Percentiles rank a stretch among this genome's conserved stretches.
Conservation (phyloP, 257 asterid genomes). For the Nicotiana otophora region DNA sequence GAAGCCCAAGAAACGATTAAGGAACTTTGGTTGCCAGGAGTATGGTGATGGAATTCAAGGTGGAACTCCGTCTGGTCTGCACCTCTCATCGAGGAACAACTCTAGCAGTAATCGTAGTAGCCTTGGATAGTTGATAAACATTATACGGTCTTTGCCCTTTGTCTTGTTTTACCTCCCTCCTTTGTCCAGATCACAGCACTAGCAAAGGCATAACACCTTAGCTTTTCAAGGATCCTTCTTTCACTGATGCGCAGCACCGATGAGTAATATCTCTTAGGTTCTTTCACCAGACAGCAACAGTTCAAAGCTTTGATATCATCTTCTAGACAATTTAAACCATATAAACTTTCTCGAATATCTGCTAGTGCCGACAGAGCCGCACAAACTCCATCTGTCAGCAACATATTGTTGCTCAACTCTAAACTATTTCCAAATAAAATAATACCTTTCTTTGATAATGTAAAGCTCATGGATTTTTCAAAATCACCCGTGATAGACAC, state of each 20-base stretch:
- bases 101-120: background rate
- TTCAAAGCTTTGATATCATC: slow-evolving; percentile 44
- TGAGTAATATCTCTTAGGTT: slow-evolving; percentile 53
- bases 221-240: slow-evolving; percentile 71
- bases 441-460: slow-evolving; percentile 19
- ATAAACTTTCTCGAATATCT: slow-evolving; percentile 65
- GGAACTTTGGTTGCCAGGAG: slow-evolving; percentile 5
- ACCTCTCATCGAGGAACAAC: slow-evolving; percentile 1
- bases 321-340: slow-evolving; percentile 49
- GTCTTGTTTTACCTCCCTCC: background rate
- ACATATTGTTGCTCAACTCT: slow-evolving; percentile 32
- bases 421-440: slow-evolving; percentile 22
- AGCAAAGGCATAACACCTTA: slow-evolving; percentile 45
- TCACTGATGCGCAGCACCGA: slow-evolving; percentile 71
- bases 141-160: background rate
- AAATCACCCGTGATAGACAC: slow-evolving; percentile 22
- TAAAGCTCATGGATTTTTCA: slow-evolving; percentile 12
- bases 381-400: slow-evolving; percentile 49
- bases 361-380: slow-evolving; percentile 59
- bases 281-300: slow-evolving; percentile 29
- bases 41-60: too few species aligned
- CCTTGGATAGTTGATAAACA: background rate
- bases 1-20: background rate
- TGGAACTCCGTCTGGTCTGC: background rate
- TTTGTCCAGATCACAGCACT: slow-evolving; percentile 1